phyloP scores from a whole-genome alignment of 441 rosid species.

The Erysimum cheiri region DNA sequence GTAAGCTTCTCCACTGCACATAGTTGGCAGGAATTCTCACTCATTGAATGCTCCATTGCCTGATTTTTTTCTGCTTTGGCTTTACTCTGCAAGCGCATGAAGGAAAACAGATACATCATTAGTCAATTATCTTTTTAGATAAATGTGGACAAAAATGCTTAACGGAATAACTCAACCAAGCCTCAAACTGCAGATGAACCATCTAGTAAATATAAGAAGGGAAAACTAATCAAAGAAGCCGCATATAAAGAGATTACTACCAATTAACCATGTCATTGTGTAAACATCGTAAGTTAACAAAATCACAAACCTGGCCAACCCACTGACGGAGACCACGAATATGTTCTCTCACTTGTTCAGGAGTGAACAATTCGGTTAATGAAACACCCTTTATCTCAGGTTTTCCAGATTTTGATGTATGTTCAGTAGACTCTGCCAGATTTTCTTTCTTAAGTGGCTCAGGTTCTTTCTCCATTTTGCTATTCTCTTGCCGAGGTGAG shows the following conservation, averaged over 20 bases:
- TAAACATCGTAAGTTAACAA: constrained; percentile 10
- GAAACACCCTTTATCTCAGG: constrained; percentile 98
- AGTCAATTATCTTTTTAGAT: neutral
- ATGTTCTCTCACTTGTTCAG: constrained; percentile 96
- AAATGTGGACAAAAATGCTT: neutral
- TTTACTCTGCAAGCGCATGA: constrained; percentile 73
- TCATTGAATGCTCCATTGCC: constrained; percentile 99
- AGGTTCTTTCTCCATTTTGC: constrained; percentile 65
- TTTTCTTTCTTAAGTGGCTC: constrained; percentile 67
- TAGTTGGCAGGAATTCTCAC: constrained; percentile 98
- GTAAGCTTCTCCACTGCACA: constrained; percentile 99
- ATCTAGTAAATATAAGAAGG: constrained; percentile 12
- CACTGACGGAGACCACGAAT: constrained; percentile 95
- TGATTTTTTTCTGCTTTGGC: constrained; percentile 98
- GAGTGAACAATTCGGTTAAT: constrained; percentile 94
- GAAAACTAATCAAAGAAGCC: constrained; percentile 18
- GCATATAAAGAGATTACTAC: constrained; percentile 5
- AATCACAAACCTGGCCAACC: constrained; percentile 93
- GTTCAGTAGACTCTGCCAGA: constrained; percentile 59
- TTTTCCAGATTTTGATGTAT: constrained; percentile 83
- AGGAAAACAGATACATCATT: constrained; percentile 6
- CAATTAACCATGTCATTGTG: neutral
- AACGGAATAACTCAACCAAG: constrained; percentile 19
- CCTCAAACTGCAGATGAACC: constrained; percentile 10
- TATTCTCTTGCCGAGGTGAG: constrained; percentile 56